Evolutionary conservation across 1,284 basidiomycete genomes (phyloP).

Genomic region (Marasmius tenuissimus): DNA sequence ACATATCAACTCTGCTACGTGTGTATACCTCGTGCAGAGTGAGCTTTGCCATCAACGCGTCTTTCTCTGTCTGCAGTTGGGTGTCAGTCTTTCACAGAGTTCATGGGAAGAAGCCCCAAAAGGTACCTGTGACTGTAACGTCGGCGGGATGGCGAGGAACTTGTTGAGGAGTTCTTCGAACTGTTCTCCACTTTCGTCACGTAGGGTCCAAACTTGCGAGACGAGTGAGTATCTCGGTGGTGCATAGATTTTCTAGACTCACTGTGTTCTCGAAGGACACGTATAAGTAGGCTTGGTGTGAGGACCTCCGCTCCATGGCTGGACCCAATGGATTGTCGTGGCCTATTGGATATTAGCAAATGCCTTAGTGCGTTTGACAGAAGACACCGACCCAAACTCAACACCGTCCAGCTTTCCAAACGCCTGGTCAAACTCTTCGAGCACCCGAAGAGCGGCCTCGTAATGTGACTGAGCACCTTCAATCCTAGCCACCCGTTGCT

Average conservation of each 20-base stretch:
- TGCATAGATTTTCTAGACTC: conserved; percentile 24
- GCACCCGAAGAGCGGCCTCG: conserved; percentile 49
- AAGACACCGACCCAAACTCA: conserved; percentile 38
- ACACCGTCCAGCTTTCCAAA: conserved; percentile 55
- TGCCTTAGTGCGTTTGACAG: not conserved
- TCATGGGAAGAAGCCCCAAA: not conserved
- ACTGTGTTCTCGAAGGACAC: conserved; percentile 77
- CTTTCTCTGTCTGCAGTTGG: conserved; percentile 55
- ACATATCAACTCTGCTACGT: conserved; percentile 81
- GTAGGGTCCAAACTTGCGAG: conserved; percentile 68
- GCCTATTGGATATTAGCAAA: conserved; percentile 28
- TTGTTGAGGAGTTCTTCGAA: conserved; percentile 59
- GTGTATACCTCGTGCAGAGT: conserved; percentile 74
- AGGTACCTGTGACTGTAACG: conserved; percentile 56
- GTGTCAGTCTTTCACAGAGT: not conserved
- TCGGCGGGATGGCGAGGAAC: conserved; percentile 58
- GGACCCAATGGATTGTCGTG: conserved; percentile 42
- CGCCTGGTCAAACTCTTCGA: conserved; percentile 57
- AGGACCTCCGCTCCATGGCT: conserved; percentile 51
- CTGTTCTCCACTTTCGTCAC: conserved; percentile 57
- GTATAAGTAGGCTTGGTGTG: conserved; percentile 66
- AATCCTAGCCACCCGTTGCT: conserved; percentile 45
- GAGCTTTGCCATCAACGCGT: conserved; percentile 71
- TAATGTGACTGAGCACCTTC: conserved; percentile 53
- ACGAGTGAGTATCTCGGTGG: conserved; percentile 4